Conservation (phyloP, 108 stramenopile genomes). For the Cyclotella distinguenda region DNA sequence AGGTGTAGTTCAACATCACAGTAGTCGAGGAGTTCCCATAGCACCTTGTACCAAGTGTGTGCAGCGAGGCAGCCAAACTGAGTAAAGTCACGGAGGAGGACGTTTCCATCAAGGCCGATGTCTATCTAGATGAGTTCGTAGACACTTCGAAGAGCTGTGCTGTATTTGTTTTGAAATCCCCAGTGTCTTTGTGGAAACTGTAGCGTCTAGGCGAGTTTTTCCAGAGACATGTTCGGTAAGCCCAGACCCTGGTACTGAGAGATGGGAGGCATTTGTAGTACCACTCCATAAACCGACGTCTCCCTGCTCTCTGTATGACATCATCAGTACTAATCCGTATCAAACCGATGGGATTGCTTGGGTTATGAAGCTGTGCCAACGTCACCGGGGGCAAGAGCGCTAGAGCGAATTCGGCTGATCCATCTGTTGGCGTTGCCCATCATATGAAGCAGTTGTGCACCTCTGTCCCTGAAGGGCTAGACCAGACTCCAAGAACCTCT, state of each 20-base stretch:
- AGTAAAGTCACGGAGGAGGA: background rate
- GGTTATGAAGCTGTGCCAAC: background rate
- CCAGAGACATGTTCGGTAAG: background rate
- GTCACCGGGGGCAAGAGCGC: background rate
- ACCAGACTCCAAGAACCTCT: too few relatives aligned
- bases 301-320: background rate
- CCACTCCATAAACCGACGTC: background rate
- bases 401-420: background rate
- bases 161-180: background rate
- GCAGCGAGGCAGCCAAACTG: background rate
- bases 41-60: constrained; percentile 11
- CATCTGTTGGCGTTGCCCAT: background rate
- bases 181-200: background rate
- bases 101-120: constrained; percentile 6
- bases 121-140: constrained; percentile 10
- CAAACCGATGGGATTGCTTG: background rate
- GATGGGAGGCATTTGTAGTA: background rate
- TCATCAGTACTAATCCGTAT: constrained; percentile 2
- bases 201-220: background rate
- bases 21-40: constrained; percentile 3
- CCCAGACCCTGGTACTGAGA: constrained; percentile 8
- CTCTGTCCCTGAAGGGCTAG: background rate
- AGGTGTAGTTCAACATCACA: background rate
- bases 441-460: background rate
- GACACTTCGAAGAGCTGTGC: background rate